Evolutionary conservation across 306 rosid species (phyloP), one percentile per base, ranked within the genome.

Genomic region (Quillaja saponaria): DNA sequence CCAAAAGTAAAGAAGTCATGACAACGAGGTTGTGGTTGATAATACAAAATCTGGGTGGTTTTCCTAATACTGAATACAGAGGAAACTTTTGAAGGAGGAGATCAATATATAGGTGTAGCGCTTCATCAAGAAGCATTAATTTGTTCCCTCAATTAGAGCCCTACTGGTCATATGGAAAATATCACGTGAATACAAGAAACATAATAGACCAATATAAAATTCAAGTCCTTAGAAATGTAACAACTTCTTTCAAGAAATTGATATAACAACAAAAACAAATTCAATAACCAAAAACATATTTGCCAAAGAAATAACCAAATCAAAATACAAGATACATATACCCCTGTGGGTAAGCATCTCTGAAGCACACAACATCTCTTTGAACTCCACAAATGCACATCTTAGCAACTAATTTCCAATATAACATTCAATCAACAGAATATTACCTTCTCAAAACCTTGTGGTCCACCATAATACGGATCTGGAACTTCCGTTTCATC

Each of bases 401-500:
- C 44, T 28, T 31, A 7, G 49, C 45, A 39, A 37, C n/a, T 38
- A 53, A 31, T 53, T 17, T 66, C 48, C 53, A 57, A 57, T 40
- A 28, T 21, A 52, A 67, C 25, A 15, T 13, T n/a, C n/a, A n/a
- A n/a, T 34, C 53, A 71, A 41, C 56, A 52, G 41, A 42, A 66
- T 39, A 63, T 72, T 67, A 91, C 98, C 95, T 91, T 88, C 78
- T 91, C 98, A 69, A 91, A 91, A 59, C 96, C 95, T 59, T 88
- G 88, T 6, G 80, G 76, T 45, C 96, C 96, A 12, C 96, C 98
- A 70, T 79, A 88, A 70, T 88, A 91, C 51, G 98, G 98, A 77
- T 91, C 98, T 0, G 98, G 98, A 34, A 88, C 94, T 79, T 91
- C 96, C 57, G 82, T 81, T 82, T 86, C 90, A 51, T 82, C 74